Evolutionary conservation across 192 early-diverging fungal species (phyloP).

Genomic region (Coemansia reversa): DNA sequence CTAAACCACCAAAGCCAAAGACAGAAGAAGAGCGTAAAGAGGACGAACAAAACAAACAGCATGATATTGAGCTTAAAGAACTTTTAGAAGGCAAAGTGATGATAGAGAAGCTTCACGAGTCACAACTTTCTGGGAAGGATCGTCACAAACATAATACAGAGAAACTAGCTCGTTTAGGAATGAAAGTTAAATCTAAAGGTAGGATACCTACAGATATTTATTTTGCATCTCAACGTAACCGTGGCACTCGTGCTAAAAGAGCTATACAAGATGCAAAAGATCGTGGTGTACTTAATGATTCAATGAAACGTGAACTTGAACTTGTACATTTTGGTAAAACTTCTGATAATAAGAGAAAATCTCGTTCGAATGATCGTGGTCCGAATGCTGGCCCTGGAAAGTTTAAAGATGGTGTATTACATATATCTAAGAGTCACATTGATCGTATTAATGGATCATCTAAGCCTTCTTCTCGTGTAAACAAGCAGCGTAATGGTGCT

Average conservation of each 20-base stretch:
- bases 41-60: conserved; percentile 21
- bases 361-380: conserved; percentile 17
- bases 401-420: conserved; percentile 43
- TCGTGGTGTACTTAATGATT: conserved; percentile 27
- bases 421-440: conserved; percentile 41
- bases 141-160: conserved; percentile 43
- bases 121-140: conserved; percentile 41
- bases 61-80: conserved; percentile 37
- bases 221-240: conserved; percentile 19
- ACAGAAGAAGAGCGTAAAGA: conserved; percentile 78
- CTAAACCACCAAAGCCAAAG: conserved; percentile 72
- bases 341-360: background rate
- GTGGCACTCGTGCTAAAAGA: conserved; percentile 13
- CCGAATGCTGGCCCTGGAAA: conserved; percentile 25
- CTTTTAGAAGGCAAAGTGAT: conserved; percentile 37
- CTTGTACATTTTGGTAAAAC: conserved; percentile 27
- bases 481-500: conserved; percentile 15
- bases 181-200: conserved; percentile 42
- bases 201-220: conserved; percentile 38
- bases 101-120: conserved; percentile 48
- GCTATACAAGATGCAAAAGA: conserved; percentile 41
- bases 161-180: conserved; percentile 37
- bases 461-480: conserved; percentile 2
- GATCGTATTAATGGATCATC: conserved; percentile 29
- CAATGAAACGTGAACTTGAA: conserved; percentile 42